Evolutionary conservation across 1,284 basidiomycete genomes (phyloP).

Genomic region (Apiotrichum montevideense): DNA sequence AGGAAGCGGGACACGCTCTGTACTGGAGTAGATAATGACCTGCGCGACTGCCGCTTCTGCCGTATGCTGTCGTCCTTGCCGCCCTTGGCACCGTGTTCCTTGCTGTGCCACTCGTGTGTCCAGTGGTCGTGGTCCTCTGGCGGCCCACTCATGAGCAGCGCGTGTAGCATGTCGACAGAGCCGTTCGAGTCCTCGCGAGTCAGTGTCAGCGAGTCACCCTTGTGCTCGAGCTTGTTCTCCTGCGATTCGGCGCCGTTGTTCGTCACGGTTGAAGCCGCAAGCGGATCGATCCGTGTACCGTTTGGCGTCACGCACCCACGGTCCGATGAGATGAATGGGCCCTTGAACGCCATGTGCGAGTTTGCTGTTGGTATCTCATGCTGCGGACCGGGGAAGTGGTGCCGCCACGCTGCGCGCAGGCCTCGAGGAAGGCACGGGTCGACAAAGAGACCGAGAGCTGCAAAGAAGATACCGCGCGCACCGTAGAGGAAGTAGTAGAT

Average conservation of each 20-base stretch:
- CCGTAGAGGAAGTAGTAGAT: conserved; percentile 22
- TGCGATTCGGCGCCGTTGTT: not conserved
- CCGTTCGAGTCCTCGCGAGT: not conserved
- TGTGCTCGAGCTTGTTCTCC: not conserved
- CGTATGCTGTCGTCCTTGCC: not conserved
- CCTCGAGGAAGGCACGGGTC: conserved; percentile 15
- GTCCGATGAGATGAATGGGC: not conserved
- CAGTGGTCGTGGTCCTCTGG: conserved; percentile 6
- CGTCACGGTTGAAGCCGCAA: not conserved
- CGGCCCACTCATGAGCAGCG: conserved; percentile 10
- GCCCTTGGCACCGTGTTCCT: not conserved
- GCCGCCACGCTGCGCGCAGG: conserved; percentile 4
- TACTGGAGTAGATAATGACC: not conserved
- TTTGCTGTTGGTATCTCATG: not conserved
- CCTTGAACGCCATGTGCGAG: not conserved
- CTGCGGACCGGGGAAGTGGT: not conserved
- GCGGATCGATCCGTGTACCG: not conserved
- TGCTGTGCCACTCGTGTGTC: not conserved
- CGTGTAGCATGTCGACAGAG: conserved; percentile 14
- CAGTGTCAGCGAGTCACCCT: not conserved
- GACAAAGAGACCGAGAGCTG: conserved; percentile 10
- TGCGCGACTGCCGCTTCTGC: not conserved
- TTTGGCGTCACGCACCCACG: not conserved
- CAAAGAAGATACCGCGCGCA: conserved; percentile 15
- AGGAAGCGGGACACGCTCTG: not conserved